Evolutionary conservation across 2,329 filamentous ascomycete species (phyloP).

Genomic region (Dactylonectria macrodidyma): DNA sequence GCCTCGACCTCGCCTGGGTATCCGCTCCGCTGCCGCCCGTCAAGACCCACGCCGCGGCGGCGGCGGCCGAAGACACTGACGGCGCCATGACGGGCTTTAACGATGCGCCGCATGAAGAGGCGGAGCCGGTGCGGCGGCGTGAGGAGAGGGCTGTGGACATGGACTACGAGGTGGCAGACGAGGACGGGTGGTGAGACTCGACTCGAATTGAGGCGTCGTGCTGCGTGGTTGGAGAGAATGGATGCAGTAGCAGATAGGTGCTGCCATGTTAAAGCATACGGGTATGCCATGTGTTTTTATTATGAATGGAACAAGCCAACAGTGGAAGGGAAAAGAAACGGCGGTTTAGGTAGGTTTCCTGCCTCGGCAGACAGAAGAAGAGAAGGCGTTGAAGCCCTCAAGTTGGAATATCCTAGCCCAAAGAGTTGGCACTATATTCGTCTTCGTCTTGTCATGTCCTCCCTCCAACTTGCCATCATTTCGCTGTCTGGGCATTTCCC

Average conservation of each 20-base stretch:
- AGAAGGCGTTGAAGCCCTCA: constrained; percentile 16
- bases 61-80: constrained; percentile 35
- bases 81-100: constrained; percentile 47
- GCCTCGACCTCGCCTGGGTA: constrained; percentile 77
- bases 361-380: constrained; percentile 26
- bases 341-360: constrained; percentile 25
- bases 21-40: constrained; percentile 48
- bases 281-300: neutral
- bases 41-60: constrained; percentile 21
- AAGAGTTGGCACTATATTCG: constrained; percentile 5
- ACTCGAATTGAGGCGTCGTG: neutral
- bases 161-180: constrained; percentile 69
- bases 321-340: constrained; percentile 1
- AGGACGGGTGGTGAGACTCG: constrained; percentile 60
- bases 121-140: constrained; percentile 42
- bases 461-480: neutral
- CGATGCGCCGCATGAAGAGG: constrained; percentile 28
- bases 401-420: constrained; percentile 26
- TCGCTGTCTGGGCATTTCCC: constrained; percentile 5
- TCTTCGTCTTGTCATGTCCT: constrained; percentile 15
- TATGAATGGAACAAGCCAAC: neutral
- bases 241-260: constrained; percentile 12
- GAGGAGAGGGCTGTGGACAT: constrained; percentile 58
- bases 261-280: neutral
- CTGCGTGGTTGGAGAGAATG: neutral